Conservation (phyloP, 768 basidiomycete genomes). For the Cystofilobasidium ferigula region DNA sequence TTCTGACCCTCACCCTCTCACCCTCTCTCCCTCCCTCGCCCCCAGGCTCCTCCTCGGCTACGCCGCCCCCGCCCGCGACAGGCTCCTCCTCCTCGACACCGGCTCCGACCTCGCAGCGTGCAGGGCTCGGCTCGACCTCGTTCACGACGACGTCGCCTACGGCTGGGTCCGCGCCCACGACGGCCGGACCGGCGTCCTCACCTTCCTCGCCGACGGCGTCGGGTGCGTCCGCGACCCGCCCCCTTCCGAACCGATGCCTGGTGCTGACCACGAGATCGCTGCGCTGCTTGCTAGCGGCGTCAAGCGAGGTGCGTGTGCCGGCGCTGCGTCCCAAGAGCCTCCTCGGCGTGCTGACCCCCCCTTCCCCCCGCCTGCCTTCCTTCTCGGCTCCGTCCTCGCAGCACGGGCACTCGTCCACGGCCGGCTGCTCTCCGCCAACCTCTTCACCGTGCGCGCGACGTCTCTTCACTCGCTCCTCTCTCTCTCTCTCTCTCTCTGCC, state of each 20-base stretch:
- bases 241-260: too few species aligned
- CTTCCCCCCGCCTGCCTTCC: background rate
- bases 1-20: background rate
- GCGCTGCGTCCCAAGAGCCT: background rate
- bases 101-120: background rate
- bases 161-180: background rate
- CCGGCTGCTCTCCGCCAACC: background rate
- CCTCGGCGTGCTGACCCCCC: background rate
- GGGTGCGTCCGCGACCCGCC: background rate
- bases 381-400: background rate
- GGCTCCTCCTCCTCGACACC: background rate
- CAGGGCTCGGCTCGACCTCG: background rate
- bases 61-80: background rate
- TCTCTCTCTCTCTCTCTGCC: too few species aligned
- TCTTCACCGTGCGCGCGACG: background rate
- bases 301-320: background rate
- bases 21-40: background rate
- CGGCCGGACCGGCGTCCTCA: background rate
- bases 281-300: background rate
- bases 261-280: background rate
- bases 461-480: too few species aligned
- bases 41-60: background rate
- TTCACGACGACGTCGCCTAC: slow-evolving; percentile 1
- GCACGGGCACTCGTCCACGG: background rate
- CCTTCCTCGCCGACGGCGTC: background rate